Evolutionary conservation across 192 early-diverging fungal genomes (phyloP), one percentile per base, ranked within the genome.

Genomic region (Coemansia sp.): DNA sequence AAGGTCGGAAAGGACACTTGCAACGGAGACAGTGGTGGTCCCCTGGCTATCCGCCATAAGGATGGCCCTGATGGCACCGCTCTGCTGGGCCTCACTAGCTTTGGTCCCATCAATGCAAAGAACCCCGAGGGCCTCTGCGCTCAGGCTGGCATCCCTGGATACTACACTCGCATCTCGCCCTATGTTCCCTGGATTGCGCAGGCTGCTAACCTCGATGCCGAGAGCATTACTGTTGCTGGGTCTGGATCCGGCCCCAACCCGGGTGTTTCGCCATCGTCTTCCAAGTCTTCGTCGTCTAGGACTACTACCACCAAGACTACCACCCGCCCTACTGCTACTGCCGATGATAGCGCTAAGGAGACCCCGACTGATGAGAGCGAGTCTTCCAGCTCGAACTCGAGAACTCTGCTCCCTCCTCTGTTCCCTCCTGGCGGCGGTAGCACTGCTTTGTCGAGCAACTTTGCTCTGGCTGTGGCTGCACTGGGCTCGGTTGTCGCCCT

Each of bases 11-110:
- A 62, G n/a, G 74, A 76, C 58, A 76, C 82, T 33, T 84, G 82
- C 69, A 38, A 65, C 13, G 82, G 73, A 20, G 76, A 84, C 65
- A 73, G 70, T 13, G 82, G 76, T 16, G 76, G 77, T 23, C 82
- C 82, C 0, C 50, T 84, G 41, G 52, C 58, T n/a, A 77, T 68
- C 8, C 59, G 68, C 12, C 26, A 61, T 3, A 66, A 66, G 42
- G 48, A 61, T n/a, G 59, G 36, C 28, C 16, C 18, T 10, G 57
- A 62, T 16, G 53, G 62, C 12, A 45, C 41, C 12, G 72, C 77
- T 16, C 52, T 81, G 13, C 38, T 72, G 25, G 73, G 69, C 7
- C 59, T 84, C 25, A 78, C 73, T 10, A 77, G 76, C 66, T 68
- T 76, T 55, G 73, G 71, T 2, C 64, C 66, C 25, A 35, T 59